Evolutionary conservation across 148 eudicot species (phyloP).

Genomic region (Oxyria digyna): DNA sequence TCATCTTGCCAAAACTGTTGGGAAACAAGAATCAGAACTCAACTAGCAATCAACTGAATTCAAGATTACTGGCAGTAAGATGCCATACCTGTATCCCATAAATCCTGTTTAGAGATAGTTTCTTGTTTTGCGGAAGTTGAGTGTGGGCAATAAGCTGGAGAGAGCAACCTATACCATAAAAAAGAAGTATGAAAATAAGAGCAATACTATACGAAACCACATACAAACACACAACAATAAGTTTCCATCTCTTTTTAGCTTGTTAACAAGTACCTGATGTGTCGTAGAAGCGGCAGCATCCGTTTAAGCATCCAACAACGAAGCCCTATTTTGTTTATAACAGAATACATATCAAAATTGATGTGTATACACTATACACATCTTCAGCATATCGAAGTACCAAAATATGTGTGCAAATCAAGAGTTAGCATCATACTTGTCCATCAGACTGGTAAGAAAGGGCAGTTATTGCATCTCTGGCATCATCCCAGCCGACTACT

Average conservation of each 20-base stretch:
- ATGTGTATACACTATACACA: no score
- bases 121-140: constrained; percentile 29
- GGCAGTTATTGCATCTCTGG: constrained; percentile 54
- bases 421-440: constrained; percentile 29
- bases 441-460: constrained; percentile 74
- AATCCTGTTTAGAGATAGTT: constrained; percentile 38
- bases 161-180: constrained; percentile 25
- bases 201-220: no score
- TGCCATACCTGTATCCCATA: constrained; percentile 59
- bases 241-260: no score
- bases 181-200: no score
- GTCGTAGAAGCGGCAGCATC: constrained; percentile 59
- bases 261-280: constrained; percentile 33
- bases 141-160: constrained; percentile 29
- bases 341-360: not conserved
- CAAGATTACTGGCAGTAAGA: not conserved
- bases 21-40: not conserved
- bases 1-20: constrained; percentile 45
- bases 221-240: no score
- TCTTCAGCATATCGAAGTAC: no score
- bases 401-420: not conserved
- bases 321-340: constrained; percentile 39
- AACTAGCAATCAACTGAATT: not conserved
- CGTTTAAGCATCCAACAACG: constrained; percentile 51
- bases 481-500: constrained; percentile 77